These are phyloP conservation scores for Aspergillus kassunensis DNA, from an alignment of 495 filamentous ascomycete genomes.

Conservation along the genomic window DNA sequence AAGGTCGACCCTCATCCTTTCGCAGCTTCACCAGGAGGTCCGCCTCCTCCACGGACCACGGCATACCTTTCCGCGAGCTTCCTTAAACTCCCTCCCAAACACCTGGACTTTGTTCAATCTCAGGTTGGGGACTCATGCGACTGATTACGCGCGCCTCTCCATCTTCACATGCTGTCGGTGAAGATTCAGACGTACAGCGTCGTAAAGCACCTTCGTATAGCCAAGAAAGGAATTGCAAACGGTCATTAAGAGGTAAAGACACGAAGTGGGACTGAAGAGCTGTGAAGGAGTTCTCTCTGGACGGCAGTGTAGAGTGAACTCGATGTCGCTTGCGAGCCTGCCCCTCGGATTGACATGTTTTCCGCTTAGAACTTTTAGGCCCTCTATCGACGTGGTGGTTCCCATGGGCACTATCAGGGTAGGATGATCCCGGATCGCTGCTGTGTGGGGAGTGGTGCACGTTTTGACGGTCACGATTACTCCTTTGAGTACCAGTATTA, in stretches of 20 bases:
- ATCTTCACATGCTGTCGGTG: conserved; percentile 11
- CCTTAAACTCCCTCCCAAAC: background rate
- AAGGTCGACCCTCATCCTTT: conserved; percentile 18
- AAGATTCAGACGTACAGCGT: conserved; percentile 9
- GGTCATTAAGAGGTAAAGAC: conserved; percentile 12
- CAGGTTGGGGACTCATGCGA: background rate
- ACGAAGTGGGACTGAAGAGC: conserved; percentile 17
- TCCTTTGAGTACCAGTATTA: background rate
- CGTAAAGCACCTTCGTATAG: conserved; percentile 21
- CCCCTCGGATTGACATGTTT: conserved; percentile 6
- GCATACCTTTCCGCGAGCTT: conserved; percentile 16
- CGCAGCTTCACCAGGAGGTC: conserved; percentile 21
- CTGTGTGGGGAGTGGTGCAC: background rate
- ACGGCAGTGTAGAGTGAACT: background rate
- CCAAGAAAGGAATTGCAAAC: conserved; percentile 22
- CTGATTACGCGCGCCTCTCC: background rate
- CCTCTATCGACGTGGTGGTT: background rate
- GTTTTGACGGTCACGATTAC: background rate
- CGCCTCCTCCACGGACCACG: conserved; percentile 17
- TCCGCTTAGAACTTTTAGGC: conserved; percentile 7
- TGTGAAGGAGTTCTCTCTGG: conserved; percentile 8
- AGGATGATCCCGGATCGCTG: background rate
- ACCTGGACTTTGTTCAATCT: conserved; percentile 1
- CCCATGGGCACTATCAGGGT: background rate
- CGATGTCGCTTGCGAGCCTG: conserved; percentile 6